These are phyloP conservation scores for Calocera cornea DNA, from an alignment of 768 basidiomycete genomes.

Conservation along the genomic window DNA sequence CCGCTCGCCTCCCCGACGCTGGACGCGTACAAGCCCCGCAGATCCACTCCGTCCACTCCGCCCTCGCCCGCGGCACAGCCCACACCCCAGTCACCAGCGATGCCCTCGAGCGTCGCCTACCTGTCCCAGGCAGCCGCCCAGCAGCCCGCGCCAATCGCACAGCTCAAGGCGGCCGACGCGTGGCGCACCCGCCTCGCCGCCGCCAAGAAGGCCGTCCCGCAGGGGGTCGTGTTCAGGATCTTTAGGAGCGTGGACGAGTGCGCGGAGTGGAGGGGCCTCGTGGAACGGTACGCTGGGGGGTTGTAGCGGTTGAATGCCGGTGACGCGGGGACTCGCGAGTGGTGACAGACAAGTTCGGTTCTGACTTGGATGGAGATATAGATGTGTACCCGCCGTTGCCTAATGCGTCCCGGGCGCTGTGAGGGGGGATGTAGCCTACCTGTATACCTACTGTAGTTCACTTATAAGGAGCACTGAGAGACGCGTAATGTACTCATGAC, in stretches of 20 bases:
- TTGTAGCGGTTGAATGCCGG: too few species aligned
- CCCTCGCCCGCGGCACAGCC: conserved; percentile 6
- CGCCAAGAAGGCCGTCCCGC: background rate
- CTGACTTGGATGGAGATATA: too few species aligned
- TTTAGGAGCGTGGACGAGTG: background rate
- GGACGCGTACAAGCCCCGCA: background rate
- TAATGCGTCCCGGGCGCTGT: too few species aligned
- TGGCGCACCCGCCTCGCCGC: background rate
- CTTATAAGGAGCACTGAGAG: too few species aligned
- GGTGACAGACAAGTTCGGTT: too few species aligned
- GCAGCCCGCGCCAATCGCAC: background rate
- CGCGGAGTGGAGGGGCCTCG: background rate
- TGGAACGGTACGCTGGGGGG: background rate
- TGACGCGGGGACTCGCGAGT: too few species aligned
- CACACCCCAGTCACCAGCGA: background rate
- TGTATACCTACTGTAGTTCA: too few species aligned
- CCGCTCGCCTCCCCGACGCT: background rate
- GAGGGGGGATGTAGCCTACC: too few species aligned
- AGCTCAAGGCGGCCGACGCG: background rate
- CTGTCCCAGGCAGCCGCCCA: background rate
- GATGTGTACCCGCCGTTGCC: too few species aligned
- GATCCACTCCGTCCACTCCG: background rate
- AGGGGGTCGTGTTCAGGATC: background rate
- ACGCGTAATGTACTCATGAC: too few species aligned
- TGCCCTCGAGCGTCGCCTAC: conserved; percentile 3